Evolutionary conservation across 805 yeast genomes (phyloP), one percentile per base, ranked within the genome.

Genomic region (Sungouiozyma intestinalis): DNA sequence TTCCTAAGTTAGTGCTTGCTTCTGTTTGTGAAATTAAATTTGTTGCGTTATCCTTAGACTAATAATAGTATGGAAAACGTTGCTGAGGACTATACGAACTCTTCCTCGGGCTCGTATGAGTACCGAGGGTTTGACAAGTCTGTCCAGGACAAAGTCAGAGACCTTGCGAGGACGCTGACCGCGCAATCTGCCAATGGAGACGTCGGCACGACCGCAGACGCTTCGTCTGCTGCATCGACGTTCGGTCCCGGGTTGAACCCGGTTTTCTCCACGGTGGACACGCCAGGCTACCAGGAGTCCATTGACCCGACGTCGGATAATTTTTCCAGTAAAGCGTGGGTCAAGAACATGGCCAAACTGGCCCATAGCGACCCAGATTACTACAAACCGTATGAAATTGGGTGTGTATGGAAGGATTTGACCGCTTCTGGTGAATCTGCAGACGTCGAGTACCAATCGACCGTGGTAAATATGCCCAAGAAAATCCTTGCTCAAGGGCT

Each of bases 361-460:
- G 58, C 64, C 49, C 69, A 67, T 33, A 53, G 69, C 2, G 82
- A 81, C 50, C 74, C 76, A 0, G 84, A 79, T 18, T 76, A 76
- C 60, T 80, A 74, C 55, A 77, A 73, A 53, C 82, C 80, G 15
- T 66, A 77, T 27, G 65, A 73, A 16, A 62, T 81, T 48, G 82
- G 84, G 16, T 59, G 81, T 46, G 75, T 76, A 4, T 79, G 76
- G 68, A 68, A 70, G 43, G 62, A 77, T 52, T 63, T 80, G 52
- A 58, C 81, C 44, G 83, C 82, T 3, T 71, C 62, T 48, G 87
- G 86, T 57, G 67, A 75, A 40, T 81, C 85, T 4, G 68, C 78
- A 3, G 85, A 78, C 57, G 71, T 81, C 7, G 83, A 79, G 53
- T 80, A 75, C 58, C 85, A 78, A 58, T 65, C 76, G 3, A 79